These are phyloP conservation scores for Juncus effusus DNA, from an alignment of 176 grass and related monocot species.

Conservation along the genomic window DNA sequence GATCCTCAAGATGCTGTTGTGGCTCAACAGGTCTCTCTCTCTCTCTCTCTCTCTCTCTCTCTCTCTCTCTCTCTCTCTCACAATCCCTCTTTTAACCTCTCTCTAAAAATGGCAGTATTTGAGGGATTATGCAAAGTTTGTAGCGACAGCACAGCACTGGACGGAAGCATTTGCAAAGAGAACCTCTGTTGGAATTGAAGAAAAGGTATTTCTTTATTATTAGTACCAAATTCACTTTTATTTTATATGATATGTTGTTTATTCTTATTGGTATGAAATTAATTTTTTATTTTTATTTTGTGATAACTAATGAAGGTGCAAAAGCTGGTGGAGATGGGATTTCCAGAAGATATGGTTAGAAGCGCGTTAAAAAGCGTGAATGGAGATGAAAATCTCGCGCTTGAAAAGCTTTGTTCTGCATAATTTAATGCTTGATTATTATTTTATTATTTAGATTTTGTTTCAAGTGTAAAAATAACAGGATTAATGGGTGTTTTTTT, in stretches of 20 bases:
- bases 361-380: constrained; percentile 73
- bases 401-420: constrained; percentile 84
- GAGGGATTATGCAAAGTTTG: constrained; percentile 60
- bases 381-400: constrained; percentile 86
- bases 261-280: not conserved
- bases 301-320: constrained; percentile 43
- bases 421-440: constrained; percentile 24
- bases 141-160: constrained; percentile 86
- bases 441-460: not conserved
- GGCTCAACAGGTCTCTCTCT: constrained; percentile 71
- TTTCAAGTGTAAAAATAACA: constrained; percentile 27
- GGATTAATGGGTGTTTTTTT: constrained; percentile 9
- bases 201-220: constrained; percentile 52
- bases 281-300: not conserved
- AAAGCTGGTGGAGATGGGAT: constrained; percentile 97
- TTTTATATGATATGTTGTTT: not conserved
- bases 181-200: constrained; percentile 68
- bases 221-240: not conserved
- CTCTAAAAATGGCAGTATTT: constrained; percentile 52
- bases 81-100: not conserved
- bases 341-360: constrained; percentile 85
- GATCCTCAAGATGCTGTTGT: constrained; percentile 99
- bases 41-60: constrained; percentile 2
- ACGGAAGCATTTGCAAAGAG: constrained; percentile 89
- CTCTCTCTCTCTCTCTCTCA: too few relatives aligned